phyloP scores from a whole-genome alignment of 139 green algal genomes.

The Closterium sp. region DNA sequence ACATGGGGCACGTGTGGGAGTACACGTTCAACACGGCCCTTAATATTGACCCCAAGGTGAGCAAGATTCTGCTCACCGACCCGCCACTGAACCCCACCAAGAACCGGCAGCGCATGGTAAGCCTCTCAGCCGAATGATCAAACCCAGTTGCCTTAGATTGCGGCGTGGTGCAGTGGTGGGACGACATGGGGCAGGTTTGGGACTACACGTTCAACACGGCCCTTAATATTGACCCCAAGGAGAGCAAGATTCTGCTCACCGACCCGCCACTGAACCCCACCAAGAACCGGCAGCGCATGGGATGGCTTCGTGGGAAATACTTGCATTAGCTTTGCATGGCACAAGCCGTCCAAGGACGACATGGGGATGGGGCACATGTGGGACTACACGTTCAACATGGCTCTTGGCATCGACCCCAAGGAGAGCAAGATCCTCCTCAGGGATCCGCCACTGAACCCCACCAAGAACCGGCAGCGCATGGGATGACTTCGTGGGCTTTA shows the following conservation, averaged over 20 bases:
- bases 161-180: slow-evolving; percentile 70
- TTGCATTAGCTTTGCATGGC: no score
- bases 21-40: no score
- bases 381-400: slow-evolving; percentile 63
- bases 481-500: slow-evolving; percentile 18
- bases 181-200: slow-evolving; percentile 71
- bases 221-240: slow-evolving; percentile 50
- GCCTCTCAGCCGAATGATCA: not conserved
- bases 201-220: slow-evolving; percentile 61
- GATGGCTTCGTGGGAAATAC: no score
- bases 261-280: slow-evolving; percentile 66
- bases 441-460: slow-evolving; percentile 66
- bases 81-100: slow-evolving; percentile 62
- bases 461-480: slow-evolving; percentile 59
- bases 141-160: no score
- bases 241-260: slow-evolving; percentile 70
- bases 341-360: no score
- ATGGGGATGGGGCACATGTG: slow-evolving; percentile 71
- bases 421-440: slow-evolving; percentile 70
- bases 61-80: slow-evolving; percentile 75
- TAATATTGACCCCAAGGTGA: no score
- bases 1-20: slow-evolving; percentile 69
- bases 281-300: slow-evolving; percentile 60
- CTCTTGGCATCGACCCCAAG: slow-evolving; percentile 50
- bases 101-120: slow-evolving; percentile 59